Evolutionary conservation across 164 flowering plant genomes (phyloP).

Genomic region (Macadamia tetraphylla): DNA sequence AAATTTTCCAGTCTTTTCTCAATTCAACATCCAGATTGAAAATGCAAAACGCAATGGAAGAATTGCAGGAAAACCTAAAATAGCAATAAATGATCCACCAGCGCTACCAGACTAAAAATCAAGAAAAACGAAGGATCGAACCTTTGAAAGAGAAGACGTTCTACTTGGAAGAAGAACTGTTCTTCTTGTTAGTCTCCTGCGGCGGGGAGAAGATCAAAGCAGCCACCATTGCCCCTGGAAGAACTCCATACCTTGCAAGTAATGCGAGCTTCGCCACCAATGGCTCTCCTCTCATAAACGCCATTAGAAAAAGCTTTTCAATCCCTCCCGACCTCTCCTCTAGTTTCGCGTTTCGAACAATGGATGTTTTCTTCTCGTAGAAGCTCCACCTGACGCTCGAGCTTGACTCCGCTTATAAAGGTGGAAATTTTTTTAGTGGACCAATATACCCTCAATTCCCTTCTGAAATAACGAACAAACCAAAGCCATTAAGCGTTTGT

Average conservation of each 20-base stretch:
- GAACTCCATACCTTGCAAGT: slow-evolving; percentile 27
- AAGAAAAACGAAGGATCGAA: background rate
- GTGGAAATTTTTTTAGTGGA: background rate
- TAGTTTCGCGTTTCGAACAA: background rate
- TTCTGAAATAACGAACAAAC: too few species aligned
- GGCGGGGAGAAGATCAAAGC: slow-evolving; percentile 38
- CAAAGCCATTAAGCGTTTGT: background rate
- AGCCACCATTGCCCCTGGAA: slow-evolving; percentile 39
- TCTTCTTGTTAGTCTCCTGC: slow-evolving; percentile 15
- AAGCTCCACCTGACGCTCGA: too few species aligned
- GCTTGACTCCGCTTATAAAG: background rate
- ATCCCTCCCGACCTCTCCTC: background rate
- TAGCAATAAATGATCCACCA: background rate
- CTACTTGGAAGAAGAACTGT: background rate
- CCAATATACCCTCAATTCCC: too few species aligned
- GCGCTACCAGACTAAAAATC: background rate
- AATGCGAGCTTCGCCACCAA: slow-evolving; percentile 36
- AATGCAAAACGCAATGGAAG: background rate
- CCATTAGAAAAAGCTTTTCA: slow-evolving; percentile 10
- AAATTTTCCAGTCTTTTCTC: background rate
- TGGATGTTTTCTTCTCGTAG: too few species aligned
- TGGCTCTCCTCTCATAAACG: slow-evolving; percentile 33
- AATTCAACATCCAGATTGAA: background rate
- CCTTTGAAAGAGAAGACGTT: background rate
- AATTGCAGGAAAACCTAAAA: background rate